Conservation (phyloP, 1,284 basidiomycete species). For the Cryptococcus sp. region DNA sequence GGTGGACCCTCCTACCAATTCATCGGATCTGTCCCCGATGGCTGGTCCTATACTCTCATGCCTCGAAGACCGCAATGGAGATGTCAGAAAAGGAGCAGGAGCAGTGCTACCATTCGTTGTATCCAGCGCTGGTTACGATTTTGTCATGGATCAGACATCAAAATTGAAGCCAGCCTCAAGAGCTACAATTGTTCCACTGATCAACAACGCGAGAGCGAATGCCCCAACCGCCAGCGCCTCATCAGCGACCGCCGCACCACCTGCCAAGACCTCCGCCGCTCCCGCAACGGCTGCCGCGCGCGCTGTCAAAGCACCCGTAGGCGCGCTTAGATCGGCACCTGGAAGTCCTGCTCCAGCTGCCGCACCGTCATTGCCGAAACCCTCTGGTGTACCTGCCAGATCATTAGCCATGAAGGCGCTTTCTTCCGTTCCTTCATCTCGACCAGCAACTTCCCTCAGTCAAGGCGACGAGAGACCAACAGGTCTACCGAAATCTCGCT, state of each 20-base stretch:
- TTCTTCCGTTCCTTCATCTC: constrained; percentile 32
- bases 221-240: constrained; percentile 49
- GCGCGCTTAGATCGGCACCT: constrained; percentile 18
- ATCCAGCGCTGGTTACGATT: constrained; percentile 75
- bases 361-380: constrained; percentile 20
- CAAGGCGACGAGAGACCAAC: constrained; percentile 31
- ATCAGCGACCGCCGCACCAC: constrained; percentile 52
- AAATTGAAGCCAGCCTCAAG: constrained; percentile 90
- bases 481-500: constrained; percentile 32
- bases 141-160: constrained; percentile 81
- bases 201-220: constrained; percentile 63
- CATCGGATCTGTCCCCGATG: constrained; percentile 76
- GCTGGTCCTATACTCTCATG: constrained; percentile 71
- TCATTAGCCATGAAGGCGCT: constrained; percentile 51
- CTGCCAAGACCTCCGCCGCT: constrained; percentile 16
- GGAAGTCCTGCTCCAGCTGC: constrained; percentile 27
- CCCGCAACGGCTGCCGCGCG: constrained; percentile 20
- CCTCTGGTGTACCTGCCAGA: constrained; percentile 33
- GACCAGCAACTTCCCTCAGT: constrained; percentile 31
- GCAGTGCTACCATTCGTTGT: constrained; percentile 79
- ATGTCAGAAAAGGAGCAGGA: constrained; percentile 89
- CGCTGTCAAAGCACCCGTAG: constrained; percentile 22
- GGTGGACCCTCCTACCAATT: constrained; percentile 53
- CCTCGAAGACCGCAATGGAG: constrained; percentile 87
- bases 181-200: constrained; percentile 78